Evolutionary conservation across 2,329 filamentous ascomycete species (phyloP).

Genomic region (Clathrospora elynae): DNA sequence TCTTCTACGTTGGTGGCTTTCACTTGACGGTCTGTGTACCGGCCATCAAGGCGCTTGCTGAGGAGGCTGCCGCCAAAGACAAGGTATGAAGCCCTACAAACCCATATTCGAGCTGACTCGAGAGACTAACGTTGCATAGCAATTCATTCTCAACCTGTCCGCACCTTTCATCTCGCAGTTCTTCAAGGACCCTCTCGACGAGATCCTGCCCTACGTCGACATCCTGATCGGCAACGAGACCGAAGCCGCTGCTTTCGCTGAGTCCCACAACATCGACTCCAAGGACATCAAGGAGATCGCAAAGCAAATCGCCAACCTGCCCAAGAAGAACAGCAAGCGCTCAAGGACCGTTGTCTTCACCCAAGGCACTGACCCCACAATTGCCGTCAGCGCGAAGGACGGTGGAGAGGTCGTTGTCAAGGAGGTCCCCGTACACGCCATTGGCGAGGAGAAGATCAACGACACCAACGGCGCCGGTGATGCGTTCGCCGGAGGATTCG

Average conservation of each 20-base stretch:
- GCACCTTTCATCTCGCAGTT: constrained; percentile 96
- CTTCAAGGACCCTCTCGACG: constrained; percentile 95
- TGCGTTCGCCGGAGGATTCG: constrained; percentile 93
- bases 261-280: constrained; percentile 73
- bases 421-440: constrained; percentile 80
- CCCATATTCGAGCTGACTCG: neutral
- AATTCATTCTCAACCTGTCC: constrained; percentile 87
- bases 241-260: constrained; percentile 86
- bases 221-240: constrained; percentile 97
- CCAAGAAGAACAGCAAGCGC: constrained; percentile 87
- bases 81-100: constrained; percentile 63
- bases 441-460: constrained; percentile 78
- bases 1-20: constrained; percentile 94
- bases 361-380: constrained; percentile 88
- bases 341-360: constrained; percentile 89
- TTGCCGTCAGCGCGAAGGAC: constrained; percentile 76
- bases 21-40: constrained; percentile 95
- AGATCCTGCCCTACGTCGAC: constrained; percentile 88
- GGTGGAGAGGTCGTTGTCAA: constrained; percentile 68
- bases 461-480: constrained; percentile 98
- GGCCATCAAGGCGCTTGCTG: constrained; percentile 85
- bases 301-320: constrained; percentile 80
- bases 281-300: constrained; percentile 85
- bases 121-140: constrained; percentile 43
- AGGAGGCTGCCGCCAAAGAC: constrained; percentile 86